These are phyloP conservation scores for Phialocephala subalpina DNA, from an alignment of 2,329 filamentous ascomycete genomes.

Conservation along the genomic window DNA sequence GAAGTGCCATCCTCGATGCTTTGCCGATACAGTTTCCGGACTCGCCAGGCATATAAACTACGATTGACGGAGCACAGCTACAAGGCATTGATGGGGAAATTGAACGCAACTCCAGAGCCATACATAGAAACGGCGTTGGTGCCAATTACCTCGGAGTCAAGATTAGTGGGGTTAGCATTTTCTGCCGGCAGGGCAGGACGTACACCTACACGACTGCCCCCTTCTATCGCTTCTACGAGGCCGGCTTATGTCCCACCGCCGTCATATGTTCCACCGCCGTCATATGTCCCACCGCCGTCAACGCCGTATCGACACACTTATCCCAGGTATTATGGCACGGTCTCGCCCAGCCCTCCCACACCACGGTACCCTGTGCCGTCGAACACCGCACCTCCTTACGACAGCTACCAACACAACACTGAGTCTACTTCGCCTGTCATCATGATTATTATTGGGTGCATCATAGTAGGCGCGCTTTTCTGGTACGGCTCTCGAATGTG, in stretches of 20 bases:
- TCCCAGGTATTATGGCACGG: neutral
- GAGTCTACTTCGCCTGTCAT: neutral
- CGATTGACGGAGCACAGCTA: constrained; percentile 27
- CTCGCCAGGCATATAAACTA: constrained; percentile 16
- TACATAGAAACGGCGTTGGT: neutral
- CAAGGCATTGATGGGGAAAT: constrained; percentile 16
- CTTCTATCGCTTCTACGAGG: neutral
- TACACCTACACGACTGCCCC: neutral
- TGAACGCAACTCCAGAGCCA: constrained; percentile 14
- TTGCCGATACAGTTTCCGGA: constrained; percentile 14
- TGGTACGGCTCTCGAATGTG: neutral
- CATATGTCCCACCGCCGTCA: neutral
- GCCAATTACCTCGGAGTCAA: neutral
- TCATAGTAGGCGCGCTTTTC: neutral
- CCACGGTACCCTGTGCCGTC: neutral
- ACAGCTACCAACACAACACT: neutral
- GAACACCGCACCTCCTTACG: neutral
- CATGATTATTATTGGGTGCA: neutral
- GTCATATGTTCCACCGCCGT: neutral
- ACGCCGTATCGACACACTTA: neutral
- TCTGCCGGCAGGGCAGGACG: neutral
- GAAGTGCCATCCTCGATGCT: constrained; percentile 17
- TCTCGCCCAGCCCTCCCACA: neutral
- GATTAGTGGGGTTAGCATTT: neutral
- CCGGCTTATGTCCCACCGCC: neutral